These are phyloP conservation scores for Striga asiatica DNA, from an alignment of 257 asterid genomes.

Conservation along the genomic window DNA sequence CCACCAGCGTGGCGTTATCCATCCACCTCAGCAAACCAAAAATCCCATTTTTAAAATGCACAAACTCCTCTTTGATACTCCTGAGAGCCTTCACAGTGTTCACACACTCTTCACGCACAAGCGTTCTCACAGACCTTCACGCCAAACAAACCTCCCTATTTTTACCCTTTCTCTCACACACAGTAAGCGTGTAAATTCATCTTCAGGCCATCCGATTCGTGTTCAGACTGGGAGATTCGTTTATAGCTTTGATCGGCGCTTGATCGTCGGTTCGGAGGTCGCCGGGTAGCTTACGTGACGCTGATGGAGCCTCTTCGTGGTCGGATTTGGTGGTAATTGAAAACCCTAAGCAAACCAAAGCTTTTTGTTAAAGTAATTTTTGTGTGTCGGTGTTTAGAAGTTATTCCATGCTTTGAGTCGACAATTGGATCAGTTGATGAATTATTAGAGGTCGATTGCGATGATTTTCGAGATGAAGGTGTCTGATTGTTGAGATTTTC, in stretches of 20 bases:
- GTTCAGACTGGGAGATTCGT: too few species aligned
- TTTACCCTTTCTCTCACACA: neutral
- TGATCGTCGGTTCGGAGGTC: slow-evolving; percentile 16
- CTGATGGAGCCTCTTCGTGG: neutral
- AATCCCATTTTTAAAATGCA: slow-evolving; percentile 17
- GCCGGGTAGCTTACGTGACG: slow-evolving; percentile 28
- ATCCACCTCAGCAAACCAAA: slow-evolving; percentile 29
- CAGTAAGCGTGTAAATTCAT: neutral
- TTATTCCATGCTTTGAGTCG: slow-evolving; percentile 42
- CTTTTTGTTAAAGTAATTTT: neutral
- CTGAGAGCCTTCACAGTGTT: too few species aligned
- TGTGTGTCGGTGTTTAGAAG: slow-evolving; percentile 33
- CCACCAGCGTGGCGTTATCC: slow-evolving; percentile 11
- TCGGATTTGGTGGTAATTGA: slow-evolving; percentile 19
- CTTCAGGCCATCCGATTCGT: slow-evolving; percentile 19
- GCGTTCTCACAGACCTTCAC: slow-evolving; percentile 20
- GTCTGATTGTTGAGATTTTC: slow-evolving; percentile 20
- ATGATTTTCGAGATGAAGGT: slow-evolving; percentile 20
- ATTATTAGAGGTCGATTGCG: slow-evolving; percentile 12
- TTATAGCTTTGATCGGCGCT: too few species aligned
- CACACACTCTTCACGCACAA: neutral
- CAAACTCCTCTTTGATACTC: neutral
- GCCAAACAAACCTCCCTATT: slow-evolving; percentile 14
- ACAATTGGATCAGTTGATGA: slow-evolving; percentile 19
- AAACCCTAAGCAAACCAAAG: slow-evolving; percentile 34